Percentiles rank a stretch among this genome's conserved stretches.
These are phyloP conservation scores for Phytophthora citrophthora DNA, from an alignment of 352 stramenopile species.

Conservation along the genomic window DNA sequence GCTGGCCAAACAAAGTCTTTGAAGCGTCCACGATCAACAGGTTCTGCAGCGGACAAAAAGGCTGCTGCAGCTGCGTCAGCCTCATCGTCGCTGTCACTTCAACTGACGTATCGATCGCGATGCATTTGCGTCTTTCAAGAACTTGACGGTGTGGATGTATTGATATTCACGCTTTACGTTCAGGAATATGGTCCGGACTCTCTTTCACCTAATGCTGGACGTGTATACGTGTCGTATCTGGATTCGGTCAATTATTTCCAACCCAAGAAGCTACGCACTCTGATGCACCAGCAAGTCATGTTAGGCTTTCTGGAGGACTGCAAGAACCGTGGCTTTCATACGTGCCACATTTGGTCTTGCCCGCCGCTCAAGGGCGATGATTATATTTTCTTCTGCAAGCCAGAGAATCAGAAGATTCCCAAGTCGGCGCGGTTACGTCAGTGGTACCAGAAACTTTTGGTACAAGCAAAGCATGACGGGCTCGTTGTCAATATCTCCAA, in stretches of 20 bases:
- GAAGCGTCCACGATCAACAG: constrained; percentile 61
- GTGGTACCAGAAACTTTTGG: constrained; percentile 89
- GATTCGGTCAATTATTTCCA: constrained; percentile 92
- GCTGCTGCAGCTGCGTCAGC: constrained; percentile 15
- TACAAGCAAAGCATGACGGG: constrained; percentile 82
- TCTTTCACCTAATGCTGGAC: constrained; percentile 74
- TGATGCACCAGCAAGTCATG: constrained; percentile 92
- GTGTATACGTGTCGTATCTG: constrained; percentile 90
- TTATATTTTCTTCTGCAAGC: constrained; percentile 93
- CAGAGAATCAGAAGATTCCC: constrained; percentile 91
- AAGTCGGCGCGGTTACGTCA: constrained; percentile 85
- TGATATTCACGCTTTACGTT: constrained; percentile 91
- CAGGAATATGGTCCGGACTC: constrained; percentile 87
- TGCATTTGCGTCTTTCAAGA: constrained; percentile 92
- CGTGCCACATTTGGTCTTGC: constrained; percentile 92
- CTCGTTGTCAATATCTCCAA: constrained; percentile 86
- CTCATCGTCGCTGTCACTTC: constrained; percentile 46
- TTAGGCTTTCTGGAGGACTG: constrained; percentile 88
- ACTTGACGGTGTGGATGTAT: constrained; percentile 85
- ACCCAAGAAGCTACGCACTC: constrained; percentile 86
- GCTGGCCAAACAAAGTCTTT: constrained; percentile 60
- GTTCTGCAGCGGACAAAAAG: constrained; percentile 28
- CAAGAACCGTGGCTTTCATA: constrained; percentile 88
- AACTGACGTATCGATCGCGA: constrained; percentile 87
- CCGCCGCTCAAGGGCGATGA: constrained; percentile 87